phyloP scores from a whole-genome alignment of 305 asterid genomes.

The Fraxinus xanthoxyloides region DNA sequence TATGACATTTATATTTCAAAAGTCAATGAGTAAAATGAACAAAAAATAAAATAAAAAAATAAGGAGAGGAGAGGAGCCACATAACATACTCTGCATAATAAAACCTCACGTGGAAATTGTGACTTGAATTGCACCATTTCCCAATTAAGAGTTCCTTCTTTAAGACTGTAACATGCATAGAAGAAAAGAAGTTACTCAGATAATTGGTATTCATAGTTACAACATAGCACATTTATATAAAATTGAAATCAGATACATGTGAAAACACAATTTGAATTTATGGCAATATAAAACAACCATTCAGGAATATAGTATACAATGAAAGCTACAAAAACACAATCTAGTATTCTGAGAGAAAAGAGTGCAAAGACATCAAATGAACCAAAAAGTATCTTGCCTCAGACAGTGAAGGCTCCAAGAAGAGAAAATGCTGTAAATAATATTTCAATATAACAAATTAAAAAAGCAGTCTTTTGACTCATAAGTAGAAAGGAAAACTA shows the following conservation, averaged over 20 bases:
- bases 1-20: background rate
- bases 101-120: conserved; percentile 90
- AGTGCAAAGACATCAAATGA: background rate
- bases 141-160: conserved; percentile 95
- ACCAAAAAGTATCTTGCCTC: conserved; percentile 1
- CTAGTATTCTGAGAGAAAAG: background rate
- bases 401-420: conserved; percentile 7
- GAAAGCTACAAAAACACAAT: background rate
- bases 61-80: background rate
- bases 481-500: background rate
- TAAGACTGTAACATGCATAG: conserved; percentile 52
- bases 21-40: conserved; percentile 18
- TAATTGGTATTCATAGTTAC: background rate
- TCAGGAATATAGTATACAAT: background rate
- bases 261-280: background rate
- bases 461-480: background rate
- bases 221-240: conserved; percentile 21
- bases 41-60: background rate
- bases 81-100: conserved; percentile 80
- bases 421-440: conserved; percentile 1
- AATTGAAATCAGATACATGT: conserved; percentile 9
- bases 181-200: conserved; percentile 16
- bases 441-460: background rate
- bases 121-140: conserved; percentile 95
- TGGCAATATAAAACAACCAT: background rate